phyloP scores from a whole-genome alignment of 2,329 filamentous ascomycete species.

The Leptographium flavum region DNA sequence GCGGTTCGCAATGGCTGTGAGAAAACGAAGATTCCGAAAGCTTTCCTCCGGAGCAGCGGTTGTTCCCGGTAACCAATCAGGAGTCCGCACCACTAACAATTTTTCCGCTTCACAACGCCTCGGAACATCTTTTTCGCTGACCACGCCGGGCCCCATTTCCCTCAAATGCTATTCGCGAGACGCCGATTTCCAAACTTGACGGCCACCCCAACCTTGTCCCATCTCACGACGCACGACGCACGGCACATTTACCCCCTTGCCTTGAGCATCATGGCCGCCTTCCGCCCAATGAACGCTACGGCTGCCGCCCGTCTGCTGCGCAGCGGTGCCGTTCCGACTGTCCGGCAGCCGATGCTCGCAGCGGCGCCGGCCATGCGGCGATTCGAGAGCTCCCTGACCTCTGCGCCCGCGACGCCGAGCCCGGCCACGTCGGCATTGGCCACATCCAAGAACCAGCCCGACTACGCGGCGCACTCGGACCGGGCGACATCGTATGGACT shows the following conservation, averaged over 20 bases:
- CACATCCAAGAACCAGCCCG: slow-evolving; percentile 49
- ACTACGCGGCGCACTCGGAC: slow-evolving; percentile 70
- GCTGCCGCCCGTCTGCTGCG: slow-evolving; percentile 38
- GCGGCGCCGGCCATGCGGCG: slow-evolving; percentile 30
- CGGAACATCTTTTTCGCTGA: slow-evolving; percentile 10
- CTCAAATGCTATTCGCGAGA: slow-evolving; percentile 10
- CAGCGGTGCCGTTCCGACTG: slow-evolving; percentile 18
- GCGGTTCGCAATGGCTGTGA: neutral
- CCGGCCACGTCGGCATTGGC: slow-evolving; percentile 16
- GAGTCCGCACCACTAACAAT: slow-evolving; percentile 1
- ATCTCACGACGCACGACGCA: neutral
- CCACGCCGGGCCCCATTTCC: slow-evolving; percentile 8
- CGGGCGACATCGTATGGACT: slow-evolving; percentile 76
- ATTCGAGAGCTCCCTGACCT: slow-evolving; percentile 37
- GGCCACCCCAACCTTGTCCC: neutral
- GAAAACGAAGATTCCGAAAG: slow-evolving; percentile 10
- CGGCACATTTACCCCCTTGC: neutral
- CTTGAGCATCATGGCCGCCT: slow-evolving; percentile 41
- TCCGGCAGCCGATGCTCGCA: slow-evolving; percentile 15
- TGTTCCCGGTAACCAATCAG: slow-evolving; percentile 19
- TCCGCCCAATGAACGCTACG: slow-evolving; percentile 41
- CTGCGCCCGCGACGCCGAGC: slow-evolving; percentile 23
- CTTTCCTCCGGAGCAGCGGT: slow-evolving; percentile 16
- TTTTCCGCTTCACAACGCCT: neutral
- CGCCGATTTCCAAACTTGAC: neutral